These are phyloP conservation scores for Rhododendron ferrugineum DNA, from an alignment of 148 eudicot genomes.

Conservation along the genomic window DNA sequence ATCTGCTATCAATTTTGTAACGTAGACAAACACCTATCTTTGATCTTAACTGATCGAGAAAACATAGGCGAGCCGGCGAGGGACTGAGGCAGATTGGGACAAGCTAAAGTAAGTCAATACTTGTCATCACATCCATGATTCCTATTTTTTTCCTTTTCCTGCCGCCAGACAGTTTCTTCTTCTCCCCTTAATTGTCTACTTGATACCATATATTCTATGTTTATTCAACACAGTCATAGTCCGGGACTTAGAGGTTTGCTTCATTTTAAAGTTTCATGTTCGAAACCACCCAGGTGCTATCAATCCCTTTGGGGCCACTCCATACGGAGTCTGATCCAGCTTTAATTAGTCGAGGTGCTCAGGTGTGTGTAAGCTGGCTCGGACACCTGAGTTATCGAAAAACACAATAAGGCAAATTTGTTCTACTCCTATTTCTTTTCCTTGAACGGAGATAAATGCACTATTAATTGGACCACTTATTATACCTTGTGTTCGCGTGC, in stretches of 20 bases:
- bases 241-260: not conserved
- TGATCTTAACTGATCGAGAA: not conserved
- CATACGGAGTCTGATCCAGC: too few species aligned
- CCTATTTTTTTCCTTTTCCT: not conserved
- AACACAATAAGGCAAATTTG: too few species aligned
- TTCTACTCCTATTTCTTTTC: not conserved
- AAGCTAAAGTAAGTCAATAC: not conserved
- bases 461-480: not conserved
- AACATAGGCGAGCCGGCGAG: not conserved
- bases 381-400: too few species aligned
- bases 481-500: not conserved
- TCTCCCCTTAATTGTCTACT: not conserved
- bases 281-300: too few species aligned
- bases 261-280: too few species aligned
- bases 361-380: not conserved
- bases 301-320: too few species aligned
- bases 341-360: not conserved
- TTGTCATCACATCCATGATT: not conserved
- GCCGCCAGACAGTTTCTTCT: not conserved
- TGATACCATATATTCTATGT: too few species aligned
- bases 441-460: not conserved
- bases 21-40: not conserved
- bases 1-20: too few species aligned
- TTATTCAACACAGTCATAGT: not conserved
- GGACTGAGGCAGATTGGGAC: not conserved